Conservation (phyloP, 495 filamentous ascomycete genomes). For the Tuber indicum region DNA sequence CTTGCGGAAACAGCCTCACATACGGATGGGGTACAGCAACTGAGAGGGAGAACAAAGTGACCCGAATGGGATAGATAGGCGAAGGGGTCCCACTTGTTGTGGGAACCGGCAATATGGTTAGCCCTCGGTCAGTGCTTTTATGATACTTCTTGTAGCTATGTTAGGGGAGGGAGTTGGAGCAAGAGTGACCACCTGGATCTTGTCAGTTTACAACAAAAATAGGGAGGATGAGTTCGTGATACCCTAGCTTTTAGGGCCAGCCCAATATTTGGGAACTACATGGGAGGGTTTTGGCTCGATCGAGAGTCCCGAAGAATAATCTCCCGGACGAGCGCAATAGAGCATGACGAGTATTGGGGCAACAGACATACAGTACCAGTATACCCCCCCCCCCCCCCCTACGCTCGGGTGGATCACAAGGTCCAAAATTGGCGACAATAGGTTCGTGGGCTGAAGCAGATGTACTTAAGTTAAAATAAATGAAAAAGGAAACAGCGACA, state of each 20-base stretch:
- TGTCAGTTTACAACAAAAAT: background rate
- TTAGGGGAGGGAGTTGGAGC: background rate
- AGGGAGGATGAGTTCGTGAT: background rate
- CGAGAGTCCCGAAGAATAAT: background rate
- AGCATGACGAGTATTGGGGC: background rate
- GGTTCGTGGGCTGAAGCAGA: background rate
- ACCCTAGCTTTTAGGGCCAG: background rate
- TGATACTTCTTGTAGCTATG: background rate
- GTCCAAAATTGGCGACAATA: background rate
- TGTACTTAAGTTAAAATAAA: background rate
- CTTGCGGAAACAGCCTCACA: background rate
- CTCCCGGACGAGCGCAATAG: background rate
- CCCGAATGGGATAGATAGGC: background rate
- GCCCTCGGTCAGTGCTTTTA: background rate
- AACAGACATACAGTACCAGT: background rate
- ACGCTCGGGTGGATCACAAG: background rate
- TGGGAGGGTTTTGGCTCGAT: background rate
- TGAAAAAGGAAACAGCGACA: background rate
- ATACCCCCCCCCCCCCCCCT: background rate
- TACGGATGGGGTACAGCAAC: background rate
- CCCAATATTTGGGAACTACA: background rate
- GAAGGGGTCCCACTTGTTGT: background rate
- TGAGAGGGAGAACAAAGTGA: background rate
- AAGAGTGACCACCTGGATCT: background rate
- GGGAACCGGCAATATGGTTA: background rate